Base-by-base conservation (phyloP, 1,139 yeast species). In the Fermentozyma sake region DNA sequence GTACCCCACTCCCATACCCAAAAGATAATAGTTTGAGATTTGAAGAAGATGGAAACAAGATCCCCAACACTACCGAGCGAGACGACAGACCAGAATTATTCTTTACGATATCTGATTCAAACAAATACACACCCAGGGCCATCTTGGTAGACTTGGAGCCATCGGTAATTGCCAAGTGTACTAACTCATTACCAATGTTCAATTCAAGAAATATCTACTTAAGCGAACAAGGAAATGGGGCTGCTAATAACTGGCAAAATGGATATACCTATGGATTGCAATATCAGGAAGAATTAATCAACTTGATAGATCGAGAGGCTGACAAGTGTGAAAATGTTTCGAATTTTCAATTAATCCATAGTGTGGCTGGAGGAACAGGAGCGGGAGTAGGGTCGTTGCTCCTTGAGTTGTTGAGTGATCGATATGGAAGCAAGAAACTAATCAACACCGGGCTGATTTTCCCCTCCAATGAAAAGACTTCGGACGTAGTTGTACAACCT, bases 301-400 rank as follows among this genome's bases (percentile, higher is more conserved):
- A 86, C 46, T 76, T 89, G 71, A 71, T 91, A 24, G 96, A 89
- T 48, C 68, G 95, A 35, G 97, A 91, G 46, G 72, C 89, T 23
- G 98, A 91, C 48, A 82, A 85, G 21, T 82, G 96, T 44, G 98
- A 91, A 38, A 81, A 84, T 34, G 61, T 89, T 31, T 91, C 87
- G 37, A 94, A 94, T 5, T 91, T 93, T 52, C 95, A 87, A 61
- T 60, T 91, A 39, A 58, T 89, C 32, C 98, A 91, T 53, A 85
- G 96, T 10, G 95, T 93, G n/a, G 97, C 96, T 0, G 98, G 98
- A 14, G 98, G 98, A 19, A 91, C 98, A 0, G 98, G 98, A 0
- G 83, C 96, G 0, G 98, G 98, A 6, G 76, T 87, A 23, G 98
- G 98, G 0, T 85, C 96, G 0, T 73, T 73, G 36, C 46, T 91